A percentile compares a stretch with the other conserved stretches of the same genome.
Evolutionary conservation across 495 filamentous ascomycete species (phyloP).

Genomic region (Podospora conica): DNA sequence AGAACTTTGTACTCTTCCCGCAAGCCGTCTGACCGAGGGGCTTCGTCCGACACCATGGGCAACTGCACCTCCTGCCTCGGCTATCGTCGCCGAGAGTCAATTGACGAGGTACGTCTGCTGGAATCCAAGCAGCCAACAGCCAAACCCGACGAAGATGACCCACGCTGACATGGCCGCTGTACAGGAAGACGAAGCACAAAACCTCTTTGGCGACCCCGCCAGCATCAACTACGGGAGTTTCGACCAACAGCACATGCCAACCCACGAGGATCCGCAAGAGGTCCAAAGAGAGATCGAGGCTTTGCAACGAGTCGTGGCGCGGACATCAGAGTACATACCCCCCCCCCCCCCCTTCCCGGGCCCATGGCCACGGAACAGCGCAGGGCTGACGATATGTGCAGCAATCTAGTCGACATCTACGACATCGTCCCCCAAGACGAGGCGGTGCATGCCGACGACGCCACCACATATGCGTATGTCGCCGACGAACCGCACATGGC

Average conservation of each 20-base stretch:
- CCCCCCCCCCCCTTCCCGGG: slow-evolving; percentile 2
- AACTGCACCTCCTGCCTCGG: slow-evolving; percentile 44
- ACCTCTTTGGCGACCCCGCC: slow-evolving; percentile 50
- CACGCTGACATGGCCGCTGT: slow-evolving; percentile 9
- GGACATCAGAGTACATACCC: slow-evolving; percentile 47
- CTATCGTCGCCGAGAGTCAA: slow-evolving; percentile 33
- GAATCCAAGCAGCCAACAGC: background rate
- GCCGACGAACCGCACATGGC: slow-evolving; percentile 41
- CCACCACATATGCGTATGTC: slow-evolving; percentile 31
- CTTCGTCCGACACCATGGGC: slow-evolving; percentile 31
- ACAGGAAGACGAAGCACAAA: slow-evolving; percentile 47
- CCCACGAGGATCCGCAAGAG: slow-evolving; percentile 50
- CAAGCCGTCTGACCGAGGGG: background rate
- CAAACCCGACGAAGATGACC: background rate
- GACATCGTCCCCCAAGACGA: slow-evolving; percentile 47
- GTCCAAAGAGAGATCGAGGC: slow-evolving; percentile 54
- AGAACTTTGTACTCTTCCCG: slow-evolving; percentile 6
- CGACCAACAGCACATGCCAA: slow-evolving; percentile 41
- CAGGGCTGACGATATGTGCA: slow-evolving; percentile 31
- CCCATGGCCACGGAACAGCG: slow-evolving; percentile 8
- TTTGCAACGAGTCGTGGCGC: slow-evolving; percentile 48
- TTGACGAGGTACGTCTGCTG: slow-evolving; percentile 34
- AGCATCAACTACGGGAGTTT: slow-evolving; percentile 50
- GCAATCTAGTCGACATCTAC: slow-evolving; percentile 55
- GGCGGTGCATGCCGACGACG: slow-evolving; percentile 22